Percentiles rank a stretch among this genome's conserved stretches.
Conservation (phyloP, 2,329 filamentous ascomycete species). For the Diaporthe ilicicola region DNA sequence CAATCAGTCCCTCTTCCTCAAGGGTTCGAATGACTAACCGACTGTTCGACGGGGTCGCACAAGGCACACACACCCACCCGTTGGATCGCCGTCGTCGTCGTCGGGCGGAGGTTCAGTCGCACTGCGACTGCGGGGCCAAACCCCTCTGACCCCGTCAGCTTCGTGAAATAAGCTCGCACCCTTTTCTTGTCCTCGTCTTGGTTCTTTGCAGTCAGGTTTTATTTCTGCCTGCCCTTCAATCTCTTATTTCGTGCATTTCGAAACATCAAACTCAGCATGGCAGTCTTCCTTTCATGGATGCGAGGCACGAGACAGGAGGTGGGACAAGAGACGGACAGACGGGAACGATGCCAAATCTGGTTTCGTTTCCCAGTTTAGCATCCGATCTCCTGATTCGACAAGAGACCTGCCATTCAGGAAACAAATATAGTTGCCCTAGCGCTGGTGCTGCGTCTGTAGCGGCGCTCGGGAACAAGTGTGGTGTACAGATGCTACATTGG, state of each 20-base stretch:
- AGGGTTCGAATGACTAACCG: neutral
- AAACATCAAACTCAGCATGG: neutral
- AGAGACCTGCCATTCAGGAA: neutral
- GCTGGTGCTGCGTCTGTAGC: neutral
- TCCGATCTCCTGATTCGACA: neutral
- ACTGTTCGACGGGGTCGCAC: neutral
- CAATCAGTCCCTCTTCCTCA: neutral
- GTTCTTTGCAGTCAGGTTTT: neutral
- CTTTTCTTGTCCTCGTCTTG: neutral
- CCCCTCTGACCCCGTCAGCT: neutral
- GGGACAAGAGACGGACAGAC: neutral
- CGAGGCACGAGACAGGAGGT: no score
- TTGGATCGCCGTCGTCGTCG: neutral
- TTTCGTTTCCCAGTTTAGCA: neutral
- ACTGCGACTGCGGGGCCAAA: neutral
- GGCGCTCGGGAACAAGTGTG: neutral
- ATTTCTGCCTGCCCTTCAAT: neutral
- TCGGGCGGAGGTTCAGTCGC: neutral
- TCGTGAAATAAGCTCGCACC: neutral
- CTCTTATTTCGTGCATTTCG: neutral
- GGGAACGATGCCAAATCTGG: neutral
- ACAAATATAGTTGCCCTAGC: neutral
- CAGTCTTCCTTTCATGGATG: neutral
- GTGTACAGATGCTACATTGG: constrained; percentile 5
- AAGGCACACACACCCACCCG: neutral